Conservation (phyloP, 306 rosid species). For the Prunus kanzakura region DNA sequence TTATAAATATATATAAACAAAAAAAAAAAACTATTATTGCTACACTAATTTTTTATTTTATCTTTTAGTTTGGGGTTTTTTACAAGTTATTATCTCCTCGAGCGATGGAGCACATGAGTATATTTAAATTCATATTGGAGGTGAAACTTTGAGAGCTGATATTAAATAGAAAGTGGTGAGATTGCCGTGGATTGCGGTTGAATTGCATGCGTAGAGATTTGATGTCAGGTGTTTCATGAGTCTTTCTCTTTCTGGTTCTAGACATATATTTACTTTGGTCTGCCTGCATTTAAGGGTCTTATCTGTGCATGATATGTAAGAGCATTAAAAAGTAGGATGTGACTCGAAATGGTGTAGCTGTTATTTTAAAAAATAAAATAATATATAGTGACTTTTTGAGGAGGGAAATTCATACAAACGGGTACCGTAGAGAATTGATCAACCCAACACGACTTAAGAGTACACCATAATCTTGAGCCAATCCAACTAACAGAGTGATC, state of each 20-base stretch:
- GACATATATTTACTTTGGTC: not conserved
- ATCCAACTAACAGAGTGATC: too few species aligned
- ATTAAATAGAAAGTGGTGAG: not conserved
- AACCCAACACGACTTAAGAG: too few species aligned
- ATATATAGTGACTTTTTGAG: too few species aligned
- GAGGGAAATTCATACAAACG: too few species aligned
- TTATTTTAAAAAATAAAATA: too few species aligned
- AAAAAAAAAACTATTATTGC: not conserved
- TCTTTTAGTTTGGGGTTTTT: not conserved
- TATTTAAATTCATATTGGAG: not conserved
- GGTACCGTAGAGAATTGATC: too few species aligned
- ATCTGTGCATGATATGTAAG: too few species aligned
- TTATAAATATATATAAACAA: too few species aligned
- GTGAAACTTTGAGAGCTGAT: not conserved
- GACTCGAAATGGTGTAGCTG: too few species aligned
- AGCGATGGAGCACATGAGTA: not conserved
- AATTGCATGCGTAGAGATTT: not conserved
- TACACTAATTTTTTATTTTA: not conserved
- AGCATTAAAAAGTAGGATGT: too few species aligned
- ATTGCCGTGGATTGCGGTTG: conserved; percentile 5
- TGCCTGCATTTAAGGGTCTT: not conserved
- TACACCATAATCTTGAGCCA: too few species aligned
- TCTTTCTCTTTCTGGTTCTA: not conserved
- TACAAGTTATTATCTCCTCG: not conserved
- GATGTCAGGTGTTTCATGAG: not conserved